phyloP scores from a whole-genome alignment of 805 yeast genomes.

The Candida golubevii region DNA sequence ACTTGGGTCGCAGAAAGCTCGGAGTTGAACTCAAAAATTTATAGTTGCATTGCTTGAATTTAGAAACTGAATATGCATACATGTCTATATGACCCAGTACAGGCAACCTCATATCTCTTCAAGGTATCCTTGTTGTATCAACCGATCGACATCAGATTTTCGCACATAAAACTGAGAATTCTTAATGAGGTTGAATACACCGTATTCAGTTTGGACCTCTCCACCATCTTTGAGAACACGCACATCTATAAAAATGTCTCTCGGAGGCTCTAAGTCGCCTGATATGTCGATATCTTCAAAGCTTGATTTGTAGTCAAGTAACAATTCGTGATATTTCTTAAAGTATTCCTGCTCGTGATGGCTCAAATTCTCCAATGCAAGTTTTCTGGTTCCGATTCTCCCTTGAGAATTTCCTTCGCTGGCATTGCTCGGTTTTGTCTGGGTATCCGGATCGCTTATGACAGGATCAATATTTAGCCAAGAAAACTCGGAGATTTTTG shows the following conservation, averaged over 20 bases:
- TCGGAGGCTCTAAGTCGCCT: constrained; percentile 89
- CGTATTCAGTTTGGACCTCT: constrained; percentile 95
- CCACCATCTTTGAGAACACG: constrained; percentile 93
- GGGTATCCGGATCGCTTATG: constrained; percentile 6
- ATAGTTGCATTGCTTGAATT: background rate
- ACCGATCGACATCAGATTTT: constrained; percentile 88
- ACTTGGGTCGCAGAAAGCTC: constrained; percentile 58
- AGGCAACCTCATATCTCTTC: constrained; percentile 51
- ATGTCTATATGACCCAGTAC: background rate
- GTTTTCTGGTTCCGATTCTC: constrained; percentile 6
- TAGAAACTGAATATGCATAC: background rate
- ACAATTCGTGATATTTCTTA: constrained; percentile 62
- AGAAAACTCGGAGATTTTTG: constrained; percentile 57
- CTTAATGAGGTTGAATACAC: constrained; percentile 87
- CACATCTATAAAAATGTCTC: constrained; percentile 88
- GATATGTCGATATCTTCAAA: constrained; percentile 81
- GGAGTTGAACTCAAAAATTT: constrained; percentile 38
- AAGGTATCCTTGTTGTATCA: constrained; percentile 90
- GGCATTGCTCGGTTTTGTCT: constrained; percentile 1
- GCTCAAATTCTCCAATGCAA: constrained; percentile 50
- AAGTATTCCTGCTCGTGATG: constrained; percentile 79
- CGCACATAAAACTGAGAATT: constrained; percentile 93
- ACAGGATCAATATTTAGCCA: constrained; percentile 69
- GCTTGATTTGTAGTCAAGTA: constrained; percentile 72
- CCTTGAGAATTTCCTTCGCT: background rate